A percentile compares a stretch with the other conserved stretches of the same genome.
Conservation (phyloP, 345 rosid species). For the Populus euphratica region DNA sequence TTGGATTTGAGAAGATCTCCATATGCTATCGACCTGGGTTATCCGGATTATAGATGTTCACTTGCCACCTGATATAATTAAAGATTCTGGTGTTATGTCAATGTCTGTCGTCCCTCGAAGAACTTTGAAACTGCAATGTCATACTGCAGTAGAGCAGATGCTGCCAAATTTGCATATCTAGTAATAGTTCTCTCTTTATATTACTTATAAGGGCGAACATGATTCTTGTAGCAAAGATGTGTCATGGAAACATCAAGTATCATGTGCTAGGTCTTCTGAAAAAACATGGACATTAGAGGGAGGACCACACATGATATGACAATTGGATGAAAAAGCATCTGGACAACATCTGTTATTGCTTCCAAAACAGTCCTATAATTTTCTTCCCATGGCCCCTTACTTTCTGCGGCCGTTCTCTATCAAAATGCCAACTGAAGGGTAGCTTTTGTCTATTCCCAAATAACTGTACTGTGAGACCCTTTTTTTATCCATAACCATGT, state of each 20-base stretch:
- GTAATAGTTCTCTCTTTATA: background rate
- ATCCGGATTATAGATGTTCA: background rate
- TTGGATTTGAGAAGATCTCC: background rate
- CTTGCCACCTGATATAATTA: conserved; percentile 3
- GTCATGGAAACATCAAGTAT: background rate
- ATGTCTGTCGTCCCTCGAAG: background rate
- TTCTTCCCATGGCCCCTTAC: background rate
- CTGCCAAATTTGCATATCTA: background rate
- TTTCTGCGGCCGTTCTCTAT: background rate
- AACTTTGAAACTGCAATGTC: background rate
- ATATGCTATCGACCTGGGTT: background rate
- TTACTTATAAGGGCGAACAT: too few species aligned
- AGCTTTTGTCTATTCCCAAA: background rate
- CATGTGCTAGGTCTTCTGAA: background rate
- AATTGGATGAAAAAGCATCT: background rate
- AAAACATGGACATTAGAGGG: background rate
- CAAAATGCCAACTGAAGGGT: background rate
- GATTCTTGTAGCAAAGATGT: too few species aligned
- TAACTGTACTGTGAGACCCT: background rate
- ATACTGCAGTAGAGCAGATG: background rate
- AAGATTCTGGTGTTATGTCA: conserved; percentile 7
- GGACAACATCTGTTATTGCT: background rate
- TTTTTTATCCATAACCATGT: background rate
- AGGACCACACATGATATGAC: background rate
- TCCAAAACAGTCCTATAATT: background rate